A percentile compares a stretch with the other conserved stretches of the same genome.
Evolutionary conservation across 345 rosid species (phyloP).

Genomic region (Melaleuca quinquenervia): DNA sequence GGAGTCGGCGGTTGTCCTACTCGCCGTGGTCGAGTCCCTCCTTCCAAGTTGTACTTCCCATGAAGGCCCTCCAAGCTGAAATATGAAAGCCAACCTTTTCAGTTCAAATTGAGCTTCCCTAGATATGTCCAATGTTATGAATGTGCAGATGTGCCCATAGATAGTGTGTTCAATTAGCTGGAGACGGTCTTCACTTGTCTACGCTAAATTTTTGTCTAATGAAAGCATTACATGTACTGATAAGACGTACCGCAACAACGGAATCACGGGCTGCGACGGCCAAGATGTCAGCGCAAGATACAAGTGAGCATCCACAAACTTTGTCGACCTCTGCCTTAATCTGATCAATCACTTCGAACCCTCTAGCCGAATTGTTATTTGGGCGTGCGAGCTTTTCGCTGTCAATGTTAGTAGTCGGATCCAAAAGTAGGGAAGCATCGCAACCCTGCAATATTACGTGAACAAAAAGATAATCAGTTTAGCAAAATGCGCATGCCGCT

Average conservation of each 20-base stretch:
- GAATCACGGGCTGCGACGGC: slow-evolving; percentile 60
- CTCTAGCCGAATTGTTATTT: slow-evolving; percentile 32
- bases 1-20: slow-evolving; percentile 8
- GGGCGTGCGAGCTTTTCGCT: slow-evolving; percentile 40
- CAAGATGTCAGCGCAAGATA: slow-evolving; percentile 64
- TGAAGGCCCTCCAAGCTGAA: slow-evolving; percentile 41
- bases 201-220: not conserved
- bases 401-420: slow-evolving; percentile 29
- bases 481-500: not conserved
- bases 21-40: slow-evolving; percentile 32
- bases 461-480: not conserved
- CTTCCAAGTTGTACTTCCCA: slow-evolving; percentile 33
- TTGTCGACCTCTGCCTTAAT: slow-evolving; percentile 47
- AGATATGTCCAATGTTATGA: not conserved
- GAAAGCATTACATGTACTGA: not conserved
- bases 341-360: slow-evolving; percentile 54
- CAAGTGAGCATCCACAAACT: slow-evolving; percentile 33
- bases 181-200: not conserved
- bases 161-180: not conserved
- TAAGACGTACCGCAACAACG: slow-evolving; percentile 30
- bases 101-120: not conserved
- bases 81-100: not conserved
- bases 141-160: not conserved
- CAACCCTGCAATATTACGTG: slow-evolving; percentile 24
- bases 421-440: slow-evolving; percentile 60